Evolutionary conservation across 306 rosid species (phyloP).

Genomic region (Fragaria iinumae): DNA sequence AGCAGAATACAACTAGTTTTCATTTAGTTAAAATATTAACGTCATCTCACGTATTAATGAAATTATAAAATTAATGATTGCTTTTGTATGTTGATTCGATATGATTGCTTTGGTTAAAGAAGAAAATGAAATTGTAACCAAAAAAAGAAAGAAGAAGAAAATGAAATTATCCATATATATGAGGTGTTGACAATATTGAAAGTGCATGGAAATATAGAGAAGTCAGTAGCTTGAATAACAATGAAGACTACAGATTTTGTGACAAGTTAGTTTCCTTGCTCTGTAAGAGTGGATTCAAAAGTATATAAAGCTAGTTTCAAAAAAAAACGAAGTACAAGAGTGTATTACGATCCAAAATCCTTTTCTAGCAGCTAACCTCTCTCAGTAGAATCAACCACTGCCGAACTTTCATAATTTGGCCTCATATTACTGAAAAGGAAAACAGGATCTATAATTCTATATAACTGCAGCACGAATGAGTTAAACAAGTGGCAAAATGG

Average conservation of each 20-base stretch:
- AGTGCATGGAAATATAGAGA: not conserved
- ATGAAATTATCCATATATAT: not conserved
- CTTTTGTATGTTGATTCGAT: not conserved
- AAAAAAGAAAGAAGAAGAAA: too few relatives aligned
- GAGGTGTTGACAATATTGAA: not conserved
- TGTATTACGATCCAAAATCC: not conserved
- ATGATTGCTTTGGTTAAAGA: not conserved
- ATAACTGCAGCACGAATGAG: not conserved
- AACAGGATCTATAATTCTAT: not conserved
- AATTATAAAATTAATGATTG: too few relatives aligned
- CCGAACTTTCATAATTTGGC: not conserved
- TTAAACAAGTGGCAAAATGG: not conserved
- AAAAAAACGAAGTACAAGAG: not conserved
- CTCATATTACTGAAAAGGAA: not conserved
- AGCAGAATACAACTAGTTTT: too few relatives aligned
- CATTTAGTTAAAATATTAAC: too few relatives aligned
- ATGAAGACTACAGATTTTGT: not conserved
- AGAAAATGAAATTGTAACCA: not conserved
- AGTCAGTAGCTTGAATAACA: not conserved
- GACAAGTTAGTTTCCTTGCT: not conserved
- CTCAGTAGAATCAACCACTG: not conserved
- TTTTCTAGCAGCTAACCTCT: constrained; percentile 1
- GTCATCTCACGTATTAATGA: too few relatives aligned
- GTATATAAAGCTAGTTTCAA: constrained; percentile 7
- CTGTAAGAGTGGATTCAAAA: not conserved